These are phyloP conservation scores for Monosporascus cannonballus DNA, from an alignment of 2,329 filamentous ascomycete species.

Conservation along the genomic window DNA sequence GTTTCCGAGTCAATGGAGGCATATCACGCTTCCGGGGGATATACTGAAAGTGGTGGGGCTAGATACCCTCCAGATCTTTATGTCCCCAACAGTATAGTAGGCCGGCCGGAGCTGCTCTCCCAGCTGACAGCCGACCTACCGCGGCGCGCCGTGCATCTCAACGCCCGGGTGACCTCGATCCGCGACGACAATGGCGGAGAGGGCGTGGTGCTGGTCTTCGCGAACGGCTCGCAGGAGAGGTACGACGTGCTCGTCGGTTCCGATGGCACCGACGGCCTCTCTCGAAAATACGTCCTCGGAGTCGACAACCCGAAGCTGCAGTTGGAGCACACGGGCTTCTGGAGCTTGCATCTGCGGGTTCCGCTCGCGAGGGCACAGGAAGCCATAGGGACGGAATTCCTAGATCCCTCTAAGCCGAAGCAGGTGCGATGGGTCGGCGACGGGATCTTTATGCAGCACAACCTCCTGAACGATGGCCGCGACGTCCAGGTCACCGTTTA, in stretches of 20 bases:
- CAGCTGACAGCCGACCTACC: conserved; percentile 20
- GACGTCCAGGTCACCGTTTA: conserved; percentile 21
- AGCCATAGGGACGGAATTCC: conserved; percentile 18
- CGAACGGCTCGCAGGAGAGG: conserved; percentile 20
- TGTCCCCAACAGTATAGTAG: conserved; percentile 13
- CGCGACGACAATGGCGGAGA: conserved; percentile 9
- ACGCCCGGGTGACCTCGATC: conserved; percentile 18
- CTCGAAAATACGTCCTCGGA: conserved; percentile 19
- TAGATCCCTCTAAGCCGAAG: conserved; percentile 17
- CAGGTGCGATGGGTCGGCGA: conserved; percentile 24
- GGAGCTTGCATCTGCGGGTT: conserved; percentile 20
- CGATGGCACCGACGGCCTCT: conserved; percentile 18
- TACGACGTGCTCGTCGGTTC: conserved; percentile 25
- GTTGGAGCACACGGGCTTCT: conserved; percentile 19
- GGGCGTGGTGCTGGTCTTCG: conserved; percentile 17
- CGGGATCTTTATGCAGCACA: conserved; percentile 18
- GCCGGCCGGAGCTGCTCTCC: conserved; percentile 19
- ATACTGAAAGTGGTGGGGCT: conserved; percentile 9
- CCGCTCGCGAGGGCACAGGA: conserved; percentile 18
- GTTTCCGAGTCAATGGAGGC: conserved; percentile 13
- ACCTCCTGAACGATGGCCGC: conserved; percentile 17
- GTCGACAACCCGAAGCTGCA: conserved; percentile 11
- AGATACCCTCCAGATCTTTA: neutral
- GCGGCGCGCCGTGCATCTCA: conserved; percentile 19
- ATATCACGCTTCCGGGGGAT: conserved; percentile 14